Conservation (phyloP, 768 basidiomycete genomes). For the Scleroderma citrinum region DNA sequence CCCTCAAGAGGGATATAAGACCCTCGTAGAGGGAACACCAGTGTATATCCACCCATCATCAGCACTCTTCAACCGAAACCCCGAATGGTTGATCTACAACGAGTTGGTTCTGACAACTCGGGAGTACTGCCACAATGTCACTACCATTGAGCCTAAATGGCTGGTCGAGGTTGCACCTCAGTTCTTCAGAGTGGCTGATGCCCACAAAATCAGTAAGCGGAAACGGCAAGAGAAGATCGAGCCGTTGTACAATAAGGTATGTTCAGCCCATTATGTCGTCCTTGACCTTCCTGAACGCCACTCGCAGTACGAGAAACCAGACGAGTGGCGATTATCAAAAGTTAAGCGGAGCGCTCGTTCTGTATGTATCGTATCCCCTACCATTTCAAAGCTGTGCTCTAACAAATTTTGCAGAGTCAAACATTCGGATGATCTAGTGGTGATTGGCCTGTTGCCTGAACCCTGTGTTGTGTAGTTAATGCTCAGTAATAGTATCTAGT, state of each 20-base stretch:
- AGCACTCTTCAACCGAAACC: conserved; percentile 92
- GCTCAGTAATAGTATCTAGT: too few species aligned
- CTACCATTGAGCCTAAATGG: conserved; percentile 97
- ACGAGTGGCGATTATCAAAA: conserved; percentile 92
- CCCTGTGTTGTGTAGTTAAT: conserved; percentile 4
- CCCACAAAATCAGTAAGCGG: conserved; percentile 94
- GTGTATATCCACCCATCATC: conserved; percentile 98
- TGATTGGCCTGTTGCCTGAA: neutral
- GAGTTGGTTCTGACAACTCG: conserved; percentile 95
- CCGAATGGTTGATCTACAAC: conserved; percentile 95
- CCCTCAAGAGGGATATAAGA: conserved; percentile 97
- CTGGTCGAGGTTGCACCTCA: conserved; percentile 96
- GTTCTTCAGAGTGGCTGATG: conserved; percentile 98
- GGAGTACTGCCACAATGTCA: conserved; percentile 90
- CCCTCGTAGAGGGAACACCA: conserved; percentile 94
- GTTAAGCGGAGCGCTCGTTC: conserved; percentile 88
- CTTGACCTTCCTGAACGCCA: neutral
- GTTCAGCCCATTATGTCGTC: conserved; percentile 1
- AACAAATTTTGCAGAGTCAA: conserved; percentile 56
- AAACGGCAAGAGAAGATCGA: conserved; percentile 97
- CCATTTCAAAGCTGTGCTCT: conserved; percentile 5
- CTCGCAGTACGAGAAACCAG: conserved; percentile 73
- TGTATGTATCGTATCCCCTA: conserved; percentile 35
- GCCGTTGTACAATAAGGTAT: conserved; percentile 83
- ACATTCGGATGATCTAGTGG: conserved; percentile 64